These are phyloP conservation scores for Serendipita sp. DNA, from an alignment of 768 basidiomycete species.

Conservation along the genomic window DNA sequence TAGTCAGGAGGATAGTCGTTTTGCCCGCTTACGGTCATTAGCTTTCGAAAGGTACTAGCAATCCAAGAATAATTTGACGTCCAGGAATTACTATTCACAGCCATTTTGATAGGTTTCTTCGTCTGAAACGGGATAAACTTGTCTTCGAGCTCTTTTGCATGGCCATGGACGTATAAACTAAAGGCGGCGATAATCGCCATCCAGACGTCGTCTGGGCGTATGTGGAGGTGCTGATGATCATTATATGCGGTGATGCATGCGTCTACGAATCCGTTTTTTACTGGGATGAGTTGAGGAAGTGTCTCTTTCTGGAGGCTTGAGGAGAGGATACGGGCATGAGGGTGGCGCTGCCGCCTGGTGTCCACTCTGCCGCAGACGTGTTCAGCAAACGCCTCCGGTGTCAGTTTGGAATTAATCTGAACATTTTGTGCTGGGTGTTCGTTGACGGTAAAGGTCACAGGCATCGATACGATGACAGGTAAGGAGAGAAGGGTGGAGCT, in stretches of 20 bases:
- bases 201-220: conserved; percentile 39
- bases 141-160: conserved; percentile 21
- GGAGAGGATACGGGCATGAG: not conserved
- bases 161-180: conserved; percentile 20
- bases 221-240: conserved; percentile 24
- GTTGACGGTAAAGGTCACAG: not conserved
- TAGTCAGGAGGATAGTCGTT: not conserved
- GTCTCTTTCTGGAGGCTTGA: not conserved
- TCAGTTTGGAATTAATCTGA: not conserved
- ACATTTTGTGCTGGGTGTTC: not conserved
- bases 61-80: conserved; percentile 21
- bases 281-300: not conserved
- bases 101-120: conserved; percentile 20
- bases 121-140: conserved; percentile 24
- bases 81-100: conserved; percentile 12
- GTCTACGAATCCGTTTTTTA: conserved; percentile 22
- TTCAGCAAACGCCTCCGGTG: not conserved
- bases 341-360: not conserved
- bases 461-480: not conserved
- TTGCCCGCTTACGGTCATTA: not conserved
- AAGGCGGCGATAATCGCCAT: conserved; percentile 26
- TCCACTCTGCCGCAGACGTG: not conserved
- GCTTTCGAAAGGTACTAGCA: conserved; percentile 14
- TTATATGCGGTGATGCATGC: conserved; percentile 23
- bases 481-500: not conserved